Base-by-base conservation (phyloP, 768 basidiomycete genomes). In the Cantharellus cinnabarinus region DNA sequence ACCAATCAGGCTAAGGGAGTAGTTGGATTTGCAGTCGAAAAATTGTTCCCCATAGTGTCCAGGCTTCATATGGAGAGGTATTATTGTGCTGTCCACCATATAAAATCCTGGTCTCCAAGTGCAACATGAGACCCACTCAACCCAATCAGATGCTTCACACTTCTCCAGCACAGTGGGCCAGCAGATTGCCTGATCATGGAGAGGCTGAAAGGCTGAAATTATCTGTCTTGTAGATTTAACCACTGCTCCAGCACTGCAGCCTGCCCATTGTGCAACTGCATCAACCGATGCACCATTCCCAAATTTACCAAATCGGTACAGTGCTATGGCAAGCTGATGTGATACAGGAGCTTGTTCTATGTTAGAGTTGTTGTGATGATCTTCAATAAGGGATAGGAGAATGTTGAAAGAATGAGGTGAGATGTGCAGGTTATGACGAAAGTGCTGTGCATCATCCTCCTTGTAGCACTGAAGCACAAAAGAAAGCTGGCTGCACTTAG, bases 181-280 rank as follows among this genome's bases (percentile, higher is more conserved):
- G 7, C 60, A 60, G 5, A 74, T 63, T 5, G 68, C 66, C 2
- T 61, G 55, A 4, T 58, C 41, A 64, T 65, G 62, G 55, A 72
- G 63, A 3, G 60, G 63, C 42, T 69, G 66, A 14, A 73, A 41
- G 2, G 70, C 69, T 1, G 61, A 67, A 63, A 72, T 69, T 4
- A 73, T 68, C 4, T 66, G 62, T 1, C 64, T 62, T 4, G 69
- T 72, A 10, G 42, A 56, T 3, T 65, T 56, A 3, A 60, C 35
- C 5, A 73, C 68, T 3, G 69, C 69, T 0, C 73, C 72, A 42
- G 67, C 65, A 0, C 66, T 66, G 40, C 67, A 15, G 0, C 75
- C 74, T 5, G 73, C 67, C 74, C 73, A 75, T 7, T 66, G 60
- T 1, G 70, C 69, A 4, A 75, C 69, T n/a, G 65, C 53, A 39